These are phyloP conservation scores for Pseudopithomyces maydicus DNA, from an alignment of 2,329 filamentous ascomycete genomes.

Conservation along the genomic window DNA sequence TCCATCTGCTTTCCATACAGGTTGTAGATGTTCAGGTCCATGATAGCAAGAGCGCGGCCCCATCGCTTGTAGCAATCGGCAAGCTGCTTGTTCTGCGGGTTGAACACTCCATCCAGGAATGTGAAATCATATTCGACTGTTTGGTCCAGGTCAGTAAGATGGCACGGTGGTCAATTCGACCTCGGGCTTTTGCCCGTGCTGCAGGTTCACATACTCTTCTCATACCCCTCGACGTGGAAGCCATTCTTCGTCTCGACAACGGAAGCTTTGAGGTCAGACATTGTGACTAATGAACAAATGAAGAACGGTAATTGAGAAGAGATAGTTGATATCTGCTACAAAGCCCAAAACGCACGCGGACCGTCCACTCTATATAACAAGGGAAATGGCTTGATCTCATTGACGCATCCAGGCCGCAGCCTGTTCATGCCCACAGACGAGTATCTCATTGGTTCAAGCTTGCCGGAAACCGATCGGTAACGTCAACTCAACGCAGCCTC, in stretches of 20 bases:
- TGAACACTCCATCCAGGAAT: conserved; percentile 72
- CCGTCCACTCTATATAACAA: conserved; percentile 23
- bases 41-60: conserved; percentile 70
- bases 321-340: conserved; percentile 12
- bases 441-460: conserved; percentile 27
- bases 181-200: not conserved
- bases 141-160: not conserved
- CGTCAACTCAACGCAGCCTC: conserved; percentile 34
- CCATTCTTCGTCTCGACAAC: conserved; percentile 67
- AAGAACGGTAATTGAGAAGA: conserved; percentile 13
- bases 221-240: conserved; percentile 74
- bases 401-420: conserved; percentile 17
- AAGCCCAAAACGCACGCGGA: not conserved
- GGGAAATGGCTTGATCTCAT: conserved; percentile 8
- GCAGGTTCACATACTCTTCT: conserved; percentile 59
- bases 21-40: conserved; percentile 73
- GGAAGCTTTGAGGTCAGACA: conserved; percentile 71
- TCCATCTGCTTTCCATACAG: conserved; percentile 70
- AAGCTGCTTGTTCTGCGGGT: conserved; percentile 63
- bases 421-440: conserved; percentile 21
- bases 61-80: conserved; percentile 69
- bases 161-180: not conserved
- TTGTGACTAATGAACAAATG: conserved; percentile 44
- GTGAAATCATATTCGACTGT: conserved; percentile 71
- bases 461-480: conserved; percentile 22